A percentile compares a stretch with the other conserved stretches of the same genome.
Evolutionary conservation across 1,284 basidiomycete genomes (phyloP).

Genomic region (Cutaneotrichosporon sp.): DNA sequence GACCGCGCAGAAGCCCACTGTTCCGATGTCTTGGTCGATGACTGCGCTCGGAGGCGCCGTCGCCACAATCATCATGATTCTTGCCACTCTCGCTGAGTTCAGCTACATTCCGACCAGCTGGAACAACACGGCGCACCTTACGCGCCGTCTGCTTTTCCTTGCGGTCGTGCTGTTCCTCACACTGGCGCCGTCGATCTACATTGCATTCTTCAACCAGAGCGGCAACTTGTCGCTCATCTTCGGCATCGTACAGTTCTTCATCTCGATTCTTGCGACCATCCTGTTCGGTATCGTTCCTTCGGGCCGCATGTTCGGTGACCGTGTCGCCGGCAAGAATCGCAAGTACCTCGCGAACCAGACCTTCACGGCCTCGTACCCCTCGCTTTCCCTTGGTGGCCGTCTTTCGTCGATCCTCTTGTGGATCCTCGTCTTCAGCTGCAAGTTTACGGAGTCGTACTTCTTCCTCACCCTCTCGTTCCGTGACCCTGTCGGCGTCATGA

Average conservation of each 20-base stretch:
- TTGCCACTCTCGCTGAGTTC: conserved; percentile 87
- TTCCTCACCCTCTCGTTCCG: conserved; percentile 92
- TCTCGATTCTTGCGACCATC: conserved; percentile 75
- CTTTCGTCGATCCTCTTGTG: conserved; percentile 74
- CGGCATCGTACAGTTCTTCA: conserved; percentile 87
- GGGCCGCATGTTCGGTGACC: conserved; percentile 84
- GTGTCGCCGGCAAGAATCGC: conserved; percentile 85
- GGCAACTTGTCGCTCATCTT: conserved; percentile 71
- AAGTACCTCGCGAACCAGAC: conserved; percentile 95
- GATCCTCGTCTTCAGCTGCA: conserved; percentile 88
- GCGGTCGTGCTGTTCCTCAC: conserved; percentile 79
- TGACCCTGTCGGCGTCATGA: conserved; percentile 85
- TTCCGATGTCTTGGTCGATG: conserved; percentile 73
- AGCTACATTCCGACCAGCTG: conserved; percentile 94
- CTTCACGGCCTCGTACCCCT: conserved; percentile 89
- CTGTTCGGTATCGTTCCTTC: conserved; percentile 85
- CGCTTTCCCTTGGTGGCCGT: conserved; percentile 62
- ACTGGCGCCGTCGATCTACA: conserved; percentile 84
- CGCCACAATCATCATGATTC: conserved; percentile 86
- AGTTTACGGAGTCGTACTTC: conserved; percentile 91
- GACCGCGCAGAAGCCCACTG: conserved; percentile 42
- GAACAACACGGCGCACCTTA: conserved; percentile 94
- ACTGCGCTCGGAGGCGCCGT: conserved; percentile 87
- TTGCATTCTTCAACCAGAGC: conserved; percentile 72
- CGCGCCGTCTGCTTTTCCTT: conserved; percentile 80